Conservation (phyloP, 805 yeast genomes). For the Ogataea henricii region DNA sequence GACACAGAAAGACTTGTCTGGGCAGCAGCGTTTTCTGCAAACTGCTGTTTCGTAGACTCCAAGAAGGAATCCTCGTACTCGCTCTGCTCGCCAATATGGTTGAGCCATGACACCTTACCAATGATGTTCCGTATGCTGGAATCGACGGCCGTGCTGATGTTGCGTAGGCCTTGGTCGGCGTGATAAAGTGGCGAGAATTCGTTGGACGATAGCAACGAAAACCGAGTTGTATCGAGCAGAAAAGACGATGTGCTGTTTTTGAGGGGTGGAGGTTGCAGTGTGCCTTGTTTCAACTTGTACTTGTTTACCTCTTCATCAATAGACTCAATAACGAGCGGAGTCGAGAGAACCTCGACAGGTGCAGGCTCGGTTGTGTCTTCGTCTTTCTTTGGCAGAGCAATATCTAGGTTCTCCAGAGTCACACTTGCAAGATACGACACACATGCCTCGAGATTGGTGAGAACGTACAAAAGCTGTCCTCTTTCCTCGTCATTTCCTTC, state of each 20-base stretch:
- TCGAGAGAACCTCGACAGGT: slow-evolving; percentile 11
- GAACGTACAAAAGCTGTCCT: slow-evolving; percentile 37
- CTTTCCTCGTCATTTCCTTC: slow-evolving; percentile 31
- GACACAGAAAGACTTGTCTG: slow-evolving; percentile 12
- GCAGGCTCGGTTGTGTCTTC: background rate
- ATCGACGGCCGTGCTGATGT: slow-evolving; percentile 38
- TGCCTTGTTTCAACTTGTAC: slow-evolving; percentile 16
- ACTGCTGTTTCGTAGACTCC: slow-evolving; percentile 30
- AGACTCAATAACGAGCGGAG: slow-evolving; percentile 29
- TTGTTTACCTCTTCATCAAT: slow-evolving; percentile 29
- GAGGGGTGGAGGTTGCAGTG: slow-evolving; percentile 4
- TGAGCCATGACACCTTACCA: slow-evolving; percentile 36
- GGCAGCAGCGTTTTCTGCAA: slow-evolving; percentile 34
- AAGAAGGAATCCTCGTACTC: slow-evolving; percentile 21
- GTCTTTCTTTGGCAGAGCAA: slow-evolving; percentile 18
- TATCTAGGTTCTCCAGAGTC: slow-evolving; percentile 33
- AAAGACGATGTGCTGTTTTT: slow-evolving; percentile 6
- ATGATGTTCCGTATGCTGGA: slow-evolving; percentile 35
- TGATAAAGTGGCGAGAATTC: slow-evolving; percentile 33
- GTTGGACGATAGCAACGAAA: slow-evolving; percentile 16
- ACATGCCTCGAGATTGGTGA: slow-evolving; percentile 40
- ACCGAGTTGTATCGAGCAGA: slow-evolving; percentile 17
- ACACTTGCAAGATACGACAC: slow-evolving; percentile 37
- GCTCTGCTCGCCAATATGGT: slow-evolving; percentile 10
- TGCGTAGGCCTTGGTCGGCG: slow-evolving; percentile 39